These are phyloP conservation scores for Coriolopsis trogii DNA, from an alignment of 1,284 basidiomycete genomes.

Conservation along the genomic window DNA sequence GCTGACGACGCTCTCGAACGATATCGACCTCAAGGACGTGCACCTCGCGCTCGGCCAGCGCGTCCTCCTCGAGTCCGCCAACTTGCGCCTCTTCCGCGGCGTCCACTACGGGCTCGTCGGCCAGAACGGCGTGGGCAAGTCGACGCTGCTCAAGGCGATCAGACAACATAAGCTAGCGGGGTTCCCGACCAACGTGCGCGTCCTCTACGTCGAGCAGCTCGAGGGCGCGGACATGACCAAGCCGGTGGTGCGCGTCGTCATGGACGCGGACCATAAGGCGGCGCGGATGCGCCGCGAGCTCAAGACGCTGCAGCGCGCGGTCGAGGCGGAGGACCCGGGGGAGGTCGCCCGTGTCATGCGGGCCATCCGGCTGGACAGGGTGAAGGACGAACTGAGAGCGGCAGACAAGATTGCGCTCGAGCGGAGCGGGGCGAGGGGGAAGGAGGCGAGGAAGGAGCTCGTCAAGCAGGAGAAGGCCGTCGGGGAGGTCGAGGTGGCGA, in stretches of 20 bases:
- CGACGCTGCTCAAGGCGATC: conserved; percentile 93
- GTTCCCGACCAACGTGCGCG: conserved; percentile 24
- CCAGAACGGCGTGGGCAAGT: conserved; percentile 97
- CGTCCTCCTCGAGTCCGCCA: conserved; percentile 54
- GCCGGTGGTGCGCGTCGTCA: conserved; percentile 19
- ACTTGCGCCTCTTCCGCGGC: conserved; percentile 54
- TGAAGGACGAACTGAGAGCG: conserved; percentile 43
- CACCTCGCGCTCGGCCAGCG: conserved; percentile 47
- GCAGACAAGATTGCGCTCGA: conserved; percentile 57
- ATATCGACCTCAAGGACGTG: conserved; percentile 53
- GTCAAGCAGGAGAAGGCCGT: conserved; percentile 52
- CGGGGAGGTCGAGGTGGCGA: conserved; percentile 26
- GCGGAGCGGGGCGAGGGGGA: conserved; percentile 58
- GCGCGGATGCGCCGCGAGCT: conserved; percentile 20
- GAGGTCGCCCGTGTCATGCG: conserved; percentile 23
- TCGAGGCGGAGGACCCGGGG: conserved; percentile 21
- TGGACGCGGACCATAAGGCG: conserved; percentile 19
- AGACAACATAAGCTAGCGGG: conserved; percentile 43
- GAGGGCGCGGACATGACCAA: conserved; percentile 22
- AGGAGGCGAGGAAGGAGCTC: conserved; percentile 50
- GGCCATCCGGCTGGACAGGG: conserved; percentile 28
- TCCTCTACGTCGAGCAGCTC: conserved; percentile 25
- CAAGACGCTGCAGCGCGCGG: conserved; percentile 18
- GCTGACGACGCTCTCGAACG: conserved; percentile 40
- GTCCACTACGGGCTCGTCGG: conserved; percentile 76